phyloP scores from a whole-genome alignment of 2,329 filamentous ascomycete genomes.

The Eutypella sp. region DNA sequence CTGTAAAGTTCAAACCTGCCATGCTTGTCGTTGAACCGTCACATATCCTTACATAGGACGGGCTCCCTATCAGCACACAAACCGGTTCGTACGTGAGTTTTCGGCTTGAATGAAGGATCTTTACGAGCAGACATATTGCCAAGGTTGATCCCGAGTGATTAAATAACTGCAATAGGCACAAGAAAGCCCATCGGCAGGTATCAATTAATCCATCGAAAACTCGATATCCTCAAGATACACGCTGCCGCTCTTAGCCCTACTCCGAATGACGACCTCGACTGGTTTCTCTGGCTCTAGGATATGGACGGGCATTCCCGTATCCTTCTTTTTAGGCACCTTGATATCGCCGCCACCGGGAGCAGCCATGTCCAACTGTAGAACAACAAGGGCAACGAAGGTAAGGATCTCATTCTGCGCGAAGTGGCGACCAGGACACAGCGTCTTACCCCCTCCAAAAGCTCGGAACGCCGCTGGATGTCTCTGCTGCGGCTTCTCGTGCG shows the following conservation, averaged over 20 bases:
- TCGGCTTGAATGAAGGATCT: no score
- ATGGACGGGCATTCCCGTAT: slow-evolving; percentile 26
- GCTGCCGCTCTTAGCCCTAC: slow-evolving; percentile 4
- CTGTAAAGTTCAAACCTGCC: no score
- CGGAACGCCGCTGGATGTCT: slow-evolving; percentile 28
- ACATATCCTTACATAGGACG: no score
- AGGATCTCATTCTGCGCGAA: slow-evolving; percentile 35
- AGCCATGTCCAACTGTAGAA: slow-evolving; percentile 27
- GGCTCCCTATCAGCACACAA: no score
- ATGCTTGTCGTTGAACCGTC: no score
- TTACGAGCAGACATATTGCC: no score
- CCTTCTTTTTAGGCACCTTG: slow-evolving; percentile 24
- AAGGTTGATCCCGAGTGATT: no score
- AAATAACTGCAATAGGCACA: no score
- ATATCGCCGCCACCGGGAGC: slow-evolving; percentile 13
- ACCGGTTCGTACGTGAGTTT: no score
- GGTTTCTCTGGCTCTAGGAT: slow-evolving; percentile 22
- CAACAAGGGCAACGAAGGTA: slow-evolving; percentile 25
- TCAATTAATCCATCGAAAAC: slow-evolving; percentile 10
- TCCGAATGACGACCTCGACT: slow-evolving; percentile 20
- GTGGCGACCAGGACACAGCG: slow-evolving; percentile 34
- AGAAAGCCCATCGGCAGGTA: no score
- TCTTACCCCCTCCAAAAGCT: slow-evolving; percentile 35
- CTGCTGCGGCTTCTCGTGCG: slow-evolving; percentile 10
- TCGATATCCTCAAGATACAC: slow-evolving; percentile 3